A percentile compares a stretch with the other conserved stretches of the same genome.
Evolutionary conservation across 768 basidiomycete species (phyloP).

Genomic region (Leccinellum luteum): DNA sequence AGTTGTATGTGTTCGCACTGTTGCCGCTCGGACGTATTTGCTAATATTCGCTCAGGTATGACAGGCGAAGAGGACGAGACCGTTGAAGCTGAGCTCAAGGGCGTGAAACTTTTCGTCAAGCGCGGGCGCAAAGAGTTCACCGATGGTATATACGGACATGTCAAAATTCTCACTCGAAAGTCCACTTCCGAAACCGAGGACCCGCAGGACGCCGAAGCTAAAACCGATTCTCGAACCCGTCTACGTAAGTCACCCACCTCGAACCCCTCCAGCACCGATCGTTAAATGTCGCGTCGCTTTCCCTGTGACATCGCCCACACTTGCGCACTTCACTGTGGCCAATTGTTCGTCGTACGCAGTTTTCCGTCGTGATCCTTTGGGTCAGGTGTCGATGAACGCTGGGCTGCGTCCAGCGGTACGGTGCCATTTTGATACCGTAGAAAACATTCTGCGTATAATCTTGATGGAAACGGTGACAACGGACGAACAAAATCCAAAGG

Average conservation of each 20-base stretch:
- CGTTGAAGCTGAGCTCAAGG: constrained; percentile 54
- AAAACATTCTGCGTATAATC: constrained; percentile 53
- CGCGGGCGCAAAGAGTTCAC: constrained; percentile 47
- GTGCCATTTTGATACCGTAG: constrained; percentile 55
- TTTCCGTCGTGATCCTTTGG: constrained; percentile 68
- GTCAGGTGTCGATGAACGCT: constrained; percentile 69
- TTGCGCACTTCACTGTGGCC: background rate
- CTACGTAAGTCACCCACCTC: constrained; percentile 31
- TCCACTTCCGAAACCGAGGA: background rate
- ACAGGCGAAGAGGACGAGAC: constrained; percentile 71
- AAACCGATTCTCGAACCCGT: constrained; percentile 22
- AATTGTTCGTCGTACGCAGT: constrained; percentile 36
- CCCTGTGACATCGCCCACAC: background rate
- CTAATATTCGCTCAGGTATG: constrained; percentile 21
- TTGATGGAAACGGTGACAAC: constrained; percentile 45
- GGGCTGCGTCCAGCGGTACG: constrained; percentile 53
- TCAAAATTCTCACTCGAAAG: constrained; percentile 52
- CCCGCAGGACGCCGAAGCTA: constrained; percentile 5
- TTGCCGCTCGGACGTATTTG: background rate
- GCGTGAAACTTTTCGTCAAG: constrained; percentile 51
- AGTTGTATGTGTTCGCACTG: constrained; percentile 12
- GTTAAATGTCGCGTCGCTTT: constrained; percentile 11
- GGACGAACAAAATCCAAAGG: constrained; percentile 23
- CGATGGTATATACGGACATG: constrained; percentile 57
- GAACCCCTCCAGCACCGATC: constrained; percentile 18